Percentiles rank a stretch among this genome's conserved stretches.
Conservation (phyloP, 148 eudicot species). For the Amaranthus hypochondriacus region DNA sequence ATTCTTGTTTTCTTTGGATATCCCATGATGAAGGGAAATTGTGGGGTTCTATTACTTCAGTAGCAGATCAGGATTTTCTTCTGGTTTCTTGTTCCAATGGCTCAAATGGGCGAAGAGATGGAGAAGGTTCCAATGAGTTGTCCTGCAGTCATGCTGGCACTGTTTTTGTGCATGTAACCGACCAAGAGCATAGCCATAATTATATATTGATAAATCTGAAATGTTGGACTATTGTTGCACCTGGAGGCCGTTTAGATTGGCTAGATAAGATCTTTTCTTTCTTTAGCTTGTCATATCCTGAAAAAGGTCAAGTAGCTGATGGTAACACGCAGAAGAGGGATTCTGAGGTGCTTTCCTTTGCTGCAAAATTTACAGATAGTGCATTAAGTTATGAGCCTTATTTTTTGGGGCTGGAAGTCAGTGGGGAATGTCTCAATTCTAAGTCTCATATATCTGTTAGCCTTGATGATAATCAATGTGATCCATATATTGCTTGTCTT, state of each 20-base stretch:
- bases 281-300: slow-evolving; percentile 57
- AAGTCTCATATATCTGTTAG: slow-evolving; percentile 25
- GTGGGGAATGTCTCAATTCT: slow-evolving; percentile 26
- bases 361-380: slow-evolving; percentile 63
- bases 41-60: slow-evolving; percentile 64
- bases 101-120: slow-evolving; percentile 82
- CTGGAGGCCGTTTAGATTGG: slow-evolving; percentile 96
- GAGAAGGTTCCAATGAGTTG: slow-evolving; percentile 82
- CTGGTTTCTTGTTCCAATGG: slow-evolving; percentile 64
- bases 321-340: slow-evolving; percentile 21
- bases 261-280: slow-evolving; percentile 55
- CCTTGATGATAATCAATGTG: slow-evolving; percentile 25
- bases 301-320: slow-evolving; percentile 35
- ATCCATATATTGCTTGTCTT: slow-evolving; percentile 53
- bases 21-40: slow-evolving; percentile 71
- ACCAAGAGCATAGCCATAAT: slow-evolving; percentile 50
- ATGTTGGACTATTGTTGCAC: slow-evolving; percentile 70
- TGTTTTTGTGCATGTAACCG: slow-evolving; percentile 58
- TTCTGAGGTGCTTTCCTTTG: slow-evolving; percentile 46
- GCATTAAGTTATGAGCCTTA: slow-evolving; percentile 92
- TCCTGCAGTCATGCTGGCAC: slow-evolving; percentile 66
- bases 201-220: slow-evolving; percentile 53
- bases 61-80: slow-evolving; percentile 48
- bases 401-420: slow-evolving; percentile 22
- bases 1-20: slow-evolving; percentile 59